These are phyloP conservation scores for Pythium guiyangense DNA, from an alignment of 352 stramenopile species.

Conservation along the genomic window DNA sequence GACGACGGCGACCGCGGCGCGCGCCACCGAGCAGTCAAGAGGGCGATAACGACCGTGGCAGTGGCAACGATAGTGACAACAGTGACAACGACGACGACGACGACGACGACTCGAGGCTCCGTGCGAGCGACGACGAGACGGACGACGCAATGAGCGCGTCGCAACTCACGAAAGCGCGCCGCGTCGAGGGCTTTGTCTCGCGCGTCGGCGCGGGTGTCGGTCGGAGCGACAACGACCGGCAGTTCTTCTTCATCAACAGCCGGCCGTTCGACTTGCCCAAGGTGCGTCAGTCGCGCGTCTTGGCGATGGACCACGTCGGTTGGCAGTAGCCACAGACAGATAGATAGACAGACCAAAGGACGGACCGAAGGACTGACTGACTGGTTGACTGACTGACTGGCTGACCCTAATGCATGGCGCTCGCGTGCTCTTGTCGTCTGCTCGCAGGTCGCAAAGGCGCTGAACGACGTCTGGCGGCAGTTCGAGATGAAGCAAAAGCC, in stretches of 20 bases:
- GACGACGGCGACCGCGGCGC: background rate
- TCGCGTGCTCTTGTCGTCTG: background rate
- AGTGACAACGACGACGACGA: constrained; percentile 19
- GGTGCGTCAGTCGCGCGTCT: constrained; percentile 4
- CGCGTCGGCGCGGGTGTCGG: constrained; percentile 65
- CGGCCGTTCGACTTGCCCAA: constrained; percentile 93
- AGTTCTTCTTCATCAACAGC: constrained; percentile 97
- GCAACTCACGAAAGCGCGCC: constrained; percentile 20
- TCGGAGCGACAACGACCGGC: constrained; percentile 83
- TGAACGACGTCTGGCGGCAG: constrained; percentile 92
- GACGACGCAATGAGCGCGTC: constrained; percentile 16
- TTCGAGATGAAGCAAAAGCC: constrained; percentile 92
- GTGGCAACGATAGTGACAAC: constrained; percentile 13
- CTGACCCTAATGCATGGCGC: background rate
- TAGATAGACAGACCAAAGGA: too few species aligned
- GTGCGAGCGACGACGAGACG: constrained; percentile 8
- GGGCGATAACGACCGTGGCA: constrained; percentile 10
- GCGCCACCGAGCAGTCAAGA: background rate
- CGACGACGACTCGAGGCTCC: constrained; percentile 16
- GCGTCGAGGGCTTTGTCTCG: constrained; percentile 69
- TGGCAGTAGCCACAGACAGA: background rate
- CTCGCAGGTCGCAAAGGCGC: constrained; percentile 47
- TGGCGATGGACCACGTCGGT: background rate
- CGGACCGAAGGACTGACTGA: too few species aligned
- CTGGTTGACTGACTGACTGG: too few species aligned